These are phyloP conservation scores for Eucalyptus victrix DNA, from an alignment of 345 rosid genomes.

Conservation along the genomic window DNA sequence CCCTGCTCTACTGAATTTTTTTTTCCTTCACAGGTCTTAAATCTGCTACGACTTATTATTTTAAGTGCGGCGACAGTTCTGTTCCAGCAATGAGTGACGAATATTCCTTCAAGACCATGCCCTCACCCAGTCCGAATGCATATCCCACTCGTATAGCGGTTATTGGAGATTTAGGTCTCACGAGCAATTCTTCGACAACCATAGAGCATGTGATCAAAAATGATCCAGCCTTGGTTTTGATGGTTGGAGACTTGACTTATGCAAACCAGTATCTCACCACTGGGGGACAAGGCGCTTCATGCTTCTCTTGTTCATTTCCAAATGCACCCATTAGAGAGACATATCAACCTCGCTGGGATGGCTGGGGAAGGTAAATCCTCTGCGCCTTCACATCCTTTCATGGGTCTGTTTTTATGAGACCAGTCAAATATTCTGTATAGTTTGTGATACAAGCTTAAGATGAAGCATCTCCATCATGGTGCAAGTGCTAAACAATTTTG, in stretches of 20 bases:
- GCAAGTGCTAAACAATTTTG: neutral
- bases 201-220: slow-evolving; percentile 49
- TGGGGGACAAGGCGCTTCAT: slow-evolving; percentile 63
- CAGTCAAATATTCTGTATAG: neutral
- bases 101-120: slow-evolving; percentile 41
- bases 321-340: slow-evolving; percentile 75
- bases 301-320: slow-evolving; percentile 67
- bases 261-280: slow-evolving; percentile 80
- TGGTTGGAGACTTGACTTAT: slow-evolving; percentile 74
- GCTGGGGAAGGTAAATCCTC: slow-evolving; percentile 70
- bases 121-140: slow-evolving; percentile 22
- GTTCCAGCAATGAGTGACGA: slow-evolving; percentile 69
- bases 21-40: slow-evolving; percentile 38
- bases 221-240: slow-evolving; percentile 58
- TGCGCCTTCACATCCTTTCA: neutral
- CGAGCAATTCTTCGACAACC: slow-evolving; percentile 71
- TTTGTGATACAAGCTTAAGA: neutral
- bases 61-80: slow-evolving; percentile 72
- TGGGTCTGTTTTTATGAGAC: neutral
- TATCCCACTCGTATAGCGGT: slow-evolving; percentile 63
- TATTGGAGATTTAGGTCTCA: slow-evolving; percentile 80
- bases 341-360: slow-evolving; percentile 95
- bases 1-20: neutral
- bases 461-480: neutral
- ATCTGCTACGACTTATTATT: slow-evolving; percentile 47